A percentile compares a stretch with the other conserved stretches of the same genome.
Evolutionary conservation across 768 basidiomycete species (phyloP).

Genomic region (Agrocybe pediades): DNA sequence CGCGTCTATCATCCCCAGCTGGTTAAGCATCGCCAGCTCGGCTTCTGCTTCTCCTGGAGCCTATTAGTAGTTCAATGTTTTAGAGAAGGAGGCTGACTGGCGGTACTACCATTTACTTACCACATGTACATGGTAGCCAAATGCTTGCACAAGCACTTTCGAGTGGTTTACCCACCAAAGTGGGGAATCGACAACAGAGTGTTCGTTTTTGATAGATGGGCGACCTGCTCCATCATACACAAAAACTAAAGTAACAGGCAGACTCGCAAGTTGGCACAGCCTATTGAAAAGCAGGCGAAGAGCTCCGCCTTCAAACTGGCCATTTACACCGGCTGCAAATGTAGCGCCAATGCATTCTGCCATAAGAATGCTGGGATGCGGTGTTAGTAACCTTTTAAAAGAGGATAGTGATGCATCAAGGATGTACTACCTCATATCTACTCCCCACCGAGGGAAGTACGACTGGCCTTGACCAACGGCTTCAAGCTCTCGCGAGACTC

Average conservation of each 20-base stretch:
- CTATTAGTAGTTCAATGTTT: too few relatives aligned
- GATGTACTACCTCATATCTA: background rate
- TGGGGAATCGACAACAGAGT: background rate
- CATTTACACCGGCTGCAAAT: background rate
- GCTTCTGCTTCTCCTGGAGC: conserved; percentile 23
- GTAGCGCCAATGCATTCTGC: conserved; percentile 8
- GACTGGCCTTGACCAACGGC: too few relatives aligned
- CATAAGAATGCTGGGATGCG: conserved; percentile 8
- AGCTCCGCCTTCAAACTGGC: conserved; percentile 1
- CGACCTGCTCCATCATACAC: conserved; percentile 14
- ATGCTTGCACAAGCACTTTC: conserved; percentile 2
- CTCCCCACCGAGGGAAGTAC: too few relatives aligned
- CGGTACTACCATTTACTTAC: too few relatives aligned
- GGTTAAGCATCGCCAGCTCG: conserved; percentile 10
- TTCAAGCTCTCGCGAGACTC: too few relatives aligned
- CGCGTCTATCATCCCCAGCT: conserved; percentile 5
- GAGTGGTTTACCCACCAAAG: background rate
- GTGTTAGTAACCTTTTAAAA: too few relatives aligned
- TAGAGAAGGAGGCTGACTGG: too few relatives aligned
- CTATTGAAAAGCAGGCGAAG: conserved; percentile 9
- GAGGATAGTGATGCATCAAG: too few relatives aligned
- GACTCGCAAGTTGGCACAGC: background rate
- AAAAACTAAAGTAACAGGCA: conserved; percentile 7
- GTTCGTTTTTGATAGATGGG: conserved; percentile 7
- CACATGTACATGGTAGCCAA: conserved; percentile 10